Evolutionary conservation across 2,329 filamentous ascomycete species (phyloP), one percentile per base, ranked within the genome.

Genomic region (Claviceps purpurea): DNA sequence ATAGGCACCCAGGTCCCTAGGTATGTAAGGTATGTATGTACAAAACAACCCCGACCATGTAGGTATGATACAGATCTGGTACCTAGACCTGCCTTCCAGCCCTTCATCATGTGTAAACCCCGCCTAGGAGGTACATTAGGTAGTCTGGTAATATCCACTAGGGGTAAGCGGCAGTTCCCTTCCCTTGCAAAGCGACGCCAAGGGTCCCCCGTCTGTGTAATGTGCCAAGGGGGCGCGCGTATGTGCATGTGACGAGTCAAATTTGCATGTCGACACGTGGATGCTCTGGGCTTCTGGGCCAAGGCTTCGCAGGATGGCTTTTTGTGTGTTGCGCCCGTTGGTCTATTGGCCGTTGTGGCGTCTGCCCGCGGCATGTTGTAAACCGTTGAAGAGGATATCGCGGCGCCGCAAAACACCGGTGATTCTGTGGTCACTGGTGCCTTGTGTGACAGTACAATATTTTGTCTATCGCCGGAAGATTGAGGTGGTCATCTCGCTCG

Each of bases 121-220:
- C 30, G 30, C 30, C 30, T 11, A 10, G n/a, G n/a, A n/a, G n/a
- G n/a, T n/a, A n/a, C n/a, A n/a, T n/a, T n/a, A n/a, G 24, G 24
- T 24, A 26, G 30, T 34, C 10, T 34, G 30, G 30, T 10, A 34
- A 34, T 11, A 34, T 34, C 3, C 26, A 10, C 30, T 34, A 34
- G 30, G 30, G 30, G 37, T 50, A 26, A 44, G 48, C 51, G 51
- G 51, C 48, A 50, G 43, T 50, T 50, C 48, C 51, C 51, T 53
- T 47, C 42, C 38, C 48, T 47, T 39, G 47, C 43, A 18, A 49
- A 44, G 47, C 48, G n/a, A 38, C 38, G 50, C 11, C 20, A 16
- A 18, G 20, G 39, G 38, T 11, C 24, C 18, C 26, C 39, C 39
- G 40, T 30, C 14, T 13, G 47, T 49, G 47, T 47, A 18, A 30